These are phyloP conservation scores for Fusarium newnesense DNA, from an alignment of 2,329 filamentous ascomycete species.

Conservation along the genomic window DNA sequence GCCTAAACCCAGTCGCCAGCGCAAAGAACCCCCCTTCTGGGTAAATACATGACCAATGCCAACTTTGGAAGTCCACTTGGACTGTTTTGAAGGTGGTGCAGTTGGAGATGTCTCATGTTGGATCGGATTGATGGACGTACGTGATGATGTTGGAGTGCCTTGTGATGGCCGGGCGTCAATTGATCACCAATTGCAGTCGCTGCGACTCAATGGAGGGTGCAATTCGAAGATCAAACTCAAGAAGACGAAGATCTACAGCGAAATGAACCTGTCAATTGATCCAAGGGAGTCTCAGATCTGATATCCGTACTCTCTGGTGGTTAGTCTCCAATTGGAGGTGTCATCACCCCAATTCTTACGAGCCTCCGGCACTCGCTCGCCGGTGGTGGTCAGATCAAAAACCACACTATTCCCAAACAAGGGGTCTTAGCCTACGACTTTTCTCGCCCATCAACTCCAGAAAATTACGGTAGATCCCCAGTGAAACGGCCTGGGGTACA, in stretches of 20 bases:
- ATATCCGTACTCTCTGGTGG: not conserved
- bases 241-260: not conserved
- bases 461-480: not conserved
- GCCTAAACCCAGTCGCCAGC: not conserved
- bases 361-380: not conserved
- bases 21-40: slow-evolving; percentile 13
- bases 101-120: slow-evolving; percentile 7
- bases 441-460: slow-evolving; percentile 11
- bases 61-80: slow-evolving; percentile 6
- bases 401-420: not conserved
- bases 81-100: not conserved
- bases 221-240: not conserved
- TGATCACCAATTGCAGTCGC: too few species aligned
- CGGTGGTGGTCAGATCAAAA: slow-evolving; percentile 8
- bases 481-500: not conserved
- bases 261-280: not conserved
- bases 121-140: not conserved
- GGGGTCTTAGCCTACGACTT: slow-evolving; percentile 14
- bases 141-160: not conserved
- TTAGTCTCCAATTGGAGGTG: not conserved
- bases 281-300: not conserved
- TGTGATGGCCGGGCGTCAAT: too few species aligned
- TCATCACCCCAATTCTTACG: not conserved
- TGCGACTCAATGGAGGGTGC: not conserved
- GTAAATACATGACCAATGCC: slow-evolving; percentile 12